Base-by-base conservation (phyloP, 306 rosid species). In the Ochetophila trinervis region DNA sequence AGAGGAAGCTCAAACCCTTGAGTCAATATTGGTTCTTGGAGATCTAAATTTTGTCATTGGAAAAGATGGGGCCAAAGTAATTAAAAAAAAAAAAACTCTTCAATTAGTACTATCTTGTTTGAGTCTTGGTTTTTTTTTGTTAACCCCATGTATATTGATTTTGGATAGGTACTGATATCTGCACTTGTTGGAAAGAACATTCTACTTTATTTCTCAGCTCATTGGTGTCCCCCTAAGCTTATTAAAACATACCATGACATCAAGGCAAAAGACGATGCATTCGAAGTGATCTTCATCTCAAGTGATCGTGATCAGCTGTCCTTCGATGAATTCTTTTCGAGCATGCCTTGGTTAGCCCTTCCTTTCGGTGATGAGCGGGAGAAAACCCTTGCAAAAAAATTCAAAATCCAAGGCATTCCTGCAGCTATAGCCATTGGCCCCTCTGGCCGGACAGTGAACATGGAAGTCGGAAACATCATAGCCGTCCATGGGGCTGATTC, bases 271-370 rank as follows among this genome's bases (percentile, higher is more conserved):
- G 77, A 77, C 58, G 75, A 74, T 57, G 84, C 84, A 21, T 74
- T 91, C 12, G 95, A 91, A 78, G 82, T 87, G 6, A 62, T 88
- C 48, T 91, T 86, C 73, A 74, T 91, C 74, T 91, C 96, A 16
- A 78, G 96, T 12, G 95, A 91, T 66, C 70, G 11, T 15, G 88
- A 91, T 63, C 90, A 88, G 48, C 58, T 62, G 42, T 70, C 91
- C 4, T 91, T 88, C 30, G 79, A 88, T 1, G 86, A 77, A 10
- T 91, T 67, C 80, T 88, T 79, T 73, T 74, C 76, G 0, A 76
- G 57, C 64, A 91, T 91, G 97, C 96, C 97, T 6, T 88, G 96
- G 97, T 44, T 88, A 55, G 95, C 95, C 18, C 83, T 88, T 67
- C 96, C 97, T 47, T 86, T 67, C 61, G 91, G 87, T 1, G 96